Evolutionary conservation across 257 asterid species (phyloP).

Genomic region (Plectranthus barbatus): DNA sequence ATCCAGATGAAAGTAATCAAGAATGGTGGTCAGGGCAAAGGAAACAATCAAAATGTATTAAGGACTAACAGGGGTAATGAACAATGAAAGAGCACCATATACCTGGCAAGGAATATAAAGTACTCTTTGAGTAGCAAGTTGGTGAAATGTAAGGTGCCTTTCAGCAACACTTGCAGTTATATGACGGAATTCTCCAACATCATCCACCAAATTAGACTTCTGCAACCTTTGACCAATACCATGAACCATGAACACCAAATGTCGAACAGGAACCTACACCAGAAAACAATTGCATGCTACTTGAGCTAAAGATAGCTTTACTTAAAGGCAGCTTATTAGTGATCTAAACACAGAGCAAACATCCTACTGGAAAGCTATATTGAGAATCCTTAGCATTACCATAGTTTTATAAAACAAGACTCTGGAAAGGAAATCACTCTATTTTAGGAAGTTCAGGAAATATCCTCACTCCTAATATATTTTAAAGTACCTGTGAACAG

Average conservation of each 20-base stretch:
- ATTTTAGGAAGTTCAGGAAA: neutral
- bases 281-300: conserved; percentile 17
- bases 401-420: no score
- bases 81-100: conserved; percentile 4
- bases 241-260: conserved; percentile 94
- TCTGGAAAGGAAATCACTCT: no score
- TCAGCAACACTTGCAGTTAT: conserved; percentile 74
- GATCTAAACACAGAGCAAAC: no score
- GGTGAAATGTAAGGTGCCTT: conserved; percentile 76
- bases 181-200: conserved; percentile 79
- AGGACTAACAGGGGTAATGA: conserved; percentile 5
- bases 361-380: no score
- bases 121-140: conserved; percentile 77
- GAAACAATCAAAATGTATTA: no score
- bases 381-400: no score
- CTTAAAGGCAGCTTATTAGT: no score
- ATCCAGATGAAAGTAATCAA: no score
- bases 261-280: conserved; percentile 92
- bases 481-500: conserved; percentile 75
- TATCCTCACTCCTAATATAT: conserved; percentile 3
- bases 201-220: conserved; percentile 96
- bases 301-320: neutral
- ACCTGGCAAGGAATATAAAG: conserved; percentile 98
- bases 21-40: no score
- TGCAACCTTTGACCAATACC: conserved; percentile 98